Percentiles rank a stretch among this genome's conserved stretches.
Evolutionary conservation across 1,139 yeast genomes (phyloP).

Genomic region (Debaryomyces nepalensis): DNA sequence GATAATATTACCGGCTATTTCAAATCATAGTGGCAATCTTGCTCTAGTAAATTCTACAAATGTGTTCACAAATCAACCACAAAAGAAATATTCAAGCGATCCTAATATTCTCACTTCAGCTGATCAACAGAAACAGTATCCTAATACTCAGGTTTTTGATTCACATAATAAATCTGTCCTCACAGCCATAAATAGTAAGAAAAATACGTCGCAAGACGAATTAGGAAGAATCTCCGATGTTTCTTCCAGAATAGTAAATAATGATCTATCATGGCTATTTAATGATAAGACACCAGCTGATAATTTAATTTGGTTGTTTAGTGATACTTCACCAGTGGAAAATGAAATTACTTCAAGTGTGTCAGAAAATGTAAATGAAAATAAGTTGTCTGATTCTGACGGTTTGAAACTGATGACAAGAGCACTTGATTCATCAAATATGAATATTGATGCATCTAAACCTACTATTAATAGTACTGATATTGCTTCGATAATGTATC

Average conservation of each 20-base stretch:
- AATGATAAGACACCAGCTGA: conserved; percentile 14
- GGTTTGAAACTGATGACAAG: neutral
- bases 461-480: conserved; percentile 4
- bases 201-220: neutral
- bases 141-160: conserved; percentile 5
- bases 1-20: conserved; percentile 13
- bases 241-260: conserved; percentile 9
- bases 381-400: neutral
- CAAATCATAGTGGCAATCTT: neutral
- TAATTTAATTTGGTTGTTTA: conserved; percentile 13
- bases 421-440: neutral
- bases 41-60: conserved; percentile 5
- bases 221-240: neutral
- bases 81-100: conserved; percentile 2
- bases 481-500: conserved; percentile 14
- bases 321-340: conserved; percentile 7
- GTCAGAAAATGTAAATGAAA: conserved; percentile 6
- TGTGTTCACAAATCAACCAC: conserved; percentile 3
- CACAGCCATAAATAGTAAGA: neutral
- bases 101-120: neutral
- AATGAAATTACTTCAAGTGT: neutral
- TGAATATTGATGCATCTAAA: neutral
- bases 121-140: neutral
- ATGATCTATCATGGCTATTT: conserved; percentile 14
- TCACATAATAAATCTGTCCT: conserved; percentile 1